Evolutionary conservation across 768 basidiomycete genomes (phyloP).

Genomic region (Tricholoma bakamatsutake): DNA sequence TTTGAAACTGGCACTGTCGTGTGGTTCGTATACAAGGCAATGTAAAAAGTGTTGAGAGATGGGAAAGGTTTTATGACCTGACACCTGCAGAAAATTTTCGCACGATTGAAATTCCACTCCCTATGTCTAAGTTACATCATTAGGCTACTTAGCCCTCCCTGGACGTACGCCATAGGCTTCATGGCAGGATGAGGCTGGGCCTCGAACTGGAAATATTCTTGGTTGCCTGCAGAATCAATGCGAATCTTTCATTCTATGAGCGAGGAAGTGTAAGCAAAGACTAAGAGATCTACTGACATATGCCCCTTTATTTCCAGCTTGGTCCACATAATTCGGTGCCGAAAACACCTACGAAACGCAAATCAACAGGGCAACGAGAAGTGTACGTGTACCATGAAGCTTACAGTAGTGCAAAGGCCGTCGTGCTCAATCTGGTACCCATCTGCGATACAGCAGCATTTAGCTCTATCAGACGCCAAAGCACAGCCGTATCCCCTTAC

Average conservation of each 20-base stretch:
- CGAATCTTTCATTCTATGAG: slow-evolving; percentile 51
- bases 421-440: slow-evolving; percentile 95
- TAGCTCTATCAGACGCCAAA: background rate
- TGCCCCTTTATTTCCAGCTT: slow-evolving; percentile 87
- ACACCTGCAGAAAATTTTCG: background rate
- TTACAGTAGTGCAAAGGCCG: slow-evolving; percentile 88
- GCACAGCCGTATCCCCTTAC: slow-evolving; percentile 30
- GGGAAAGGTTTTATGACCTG: background rate
- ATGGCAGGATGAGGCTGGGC: slow-evolving; percentile 85
- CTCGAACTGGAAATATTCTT: slow-evolving; percentile 76
- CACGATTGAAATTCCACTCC: slow-evolving; percentile 2
- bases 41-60: background rate
- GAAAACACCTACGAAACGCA: slow-evolving; percentile 65
- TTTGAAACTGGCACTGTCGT: background rate
- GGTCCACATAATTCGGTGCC: slow-evolving; percentile 94
- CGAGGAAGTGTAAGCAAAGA: slow-evolving; percentile 1
- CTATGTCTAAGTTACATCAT: slow-evolving; percentile 46
- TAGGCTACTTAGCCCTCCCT: slow-evolving; percentile 58
- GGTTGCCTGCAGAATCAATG: slow-evolving; percentile 70
- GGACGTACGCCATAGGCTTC: slow-evolving; percentile 89
- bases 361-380: slow-evolving; percentile 3
- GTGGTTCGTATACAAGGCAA: background rate
- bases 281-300: slow-evolving; percentile 49
- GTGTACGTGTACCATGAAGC: slow-evolving; percentile 11
- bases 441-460: slow-evolving; percentile 34